Base-by-base conservation (phyloP, 257 asterid species). In the Jacaranda mimosifolia region DNA sequence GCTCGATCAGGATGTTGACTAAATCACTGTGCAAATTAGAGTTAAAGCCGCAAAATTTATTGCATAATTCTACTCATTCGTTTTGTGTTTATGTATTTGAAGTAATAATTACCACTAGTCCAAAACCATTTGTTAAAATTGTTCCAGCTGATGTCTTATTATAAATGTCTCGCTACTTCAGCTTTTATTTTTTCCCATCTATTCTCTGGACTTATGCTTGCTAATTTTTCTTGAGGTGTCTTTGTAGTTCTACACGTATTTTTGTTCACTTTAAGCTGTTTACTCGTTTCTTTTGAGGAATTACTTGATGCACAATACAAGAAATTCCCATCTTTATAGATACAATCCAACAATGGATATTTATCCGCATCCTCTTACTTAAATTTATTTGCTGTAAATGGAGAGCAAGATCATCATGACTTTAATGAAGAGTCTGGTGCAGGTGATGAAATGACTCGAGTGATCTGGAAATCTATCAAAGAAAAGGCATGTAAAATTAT, bases 361-460 rank as follows among this genome's bases (percentile, higher is more conserved):
- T 58, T 57, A 70, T 51, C 42, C 12, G 52, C 10, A 58, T 11
- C 4, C 35, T 48, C 43, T 6, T 15, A 17, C 9, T 66, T 51
- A 0, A 26, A 26, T 26, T 26, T 26, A 26, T 26, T 26, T 26
- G 2, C 32, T 26, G 32, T 26, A n/a, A n/a, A n/a, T n/a, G n/a
- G n/a, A n/a, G n/a, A n/a, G n/a, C 7, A 15, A 65, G 56, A 70
- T 46, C 7, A 1, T 68, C 7, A n/a, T 62, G 67, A 78, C 59
- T 58, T 40, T n/a, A 63, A 71, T 73, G 60, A 55, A 9, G 73
- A 10, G 45, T 39, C 26, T 82, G 80, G 17, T 80, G 81, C 85
- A 88, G 93, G 93, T 63, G 93, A 88, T 79, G 93, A 88, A 83
- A 88, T 88, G 93, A 88, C 93, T 65, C 87, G 89, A 17, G 89